Percentiles rank a stretch among this genome's conserved stretches.
Evolutionary conservation across 805 yeast species (phyloP).

Genomic region (Cyberlindnera galapagoensis): DNA sequence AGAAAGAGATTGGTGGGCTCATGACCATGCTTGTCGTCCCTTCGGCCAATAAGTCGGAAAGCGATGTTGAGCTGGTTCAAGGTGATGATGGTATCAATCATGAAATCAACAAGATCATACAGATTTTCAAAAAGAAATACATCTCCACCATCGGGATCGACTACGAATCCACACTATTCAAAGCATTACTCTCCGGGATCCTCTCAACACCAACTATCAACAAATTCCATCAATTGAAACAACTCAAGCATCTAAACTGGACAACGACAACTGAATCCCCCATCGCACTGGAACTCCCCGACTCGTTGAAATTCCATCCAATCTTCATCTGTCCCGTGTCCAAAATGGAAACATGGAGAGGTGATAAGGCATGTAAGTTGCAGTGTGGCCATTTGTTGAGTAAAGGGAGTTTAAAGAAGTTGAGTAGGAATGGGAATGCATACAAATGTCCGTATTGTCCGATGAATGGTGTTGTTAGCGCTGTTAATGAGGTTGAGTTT

Average conservation of each 20-base stretch:
- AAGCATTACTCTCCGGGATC: conserved; percentile 45
- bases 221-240: conserved; percentile 40
- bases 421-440: conserved; percentile 36
- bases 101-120: conserved; percentile 25
- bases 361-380: conserved; percentile 55
- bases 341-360: conserved; percentile 50
- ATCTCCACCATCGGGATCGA: conserved; percentile 43
- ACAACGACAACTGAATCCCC: conserved; percentile 54
- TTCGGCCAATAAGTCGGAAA: no score
- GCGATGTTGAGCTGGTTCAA: no score
- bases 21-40: no score
- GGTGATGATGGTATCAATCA: no score
- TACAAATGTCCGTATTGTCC: conserved; percentile 78
- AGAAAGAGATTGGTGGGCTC: no score
- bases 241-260: conserved; percentile 42
- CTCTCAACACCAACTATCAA: conserved; percentile 47
- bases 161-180: conserved; percentile 46
- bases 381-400: conserved; percentile 64
- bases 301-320: conserved; percentile 49
- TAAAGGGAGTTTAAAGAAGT: conserved; percentile 41
- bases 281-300: conserved; percentile 52
- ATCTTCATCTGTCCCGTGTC: conserved; percentile 68
- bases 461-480: conserved; percentile 31
- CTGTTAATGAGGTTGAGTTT: conserved; percentile 39
- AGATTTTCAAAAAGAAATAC: conserved; percentile 40